Percentiles rank a stretch among this genome's conserved stretches.
Conservation (phyloP, 1,284 basidiomycete species). For the Pseudozyma thailandica region DNA sequence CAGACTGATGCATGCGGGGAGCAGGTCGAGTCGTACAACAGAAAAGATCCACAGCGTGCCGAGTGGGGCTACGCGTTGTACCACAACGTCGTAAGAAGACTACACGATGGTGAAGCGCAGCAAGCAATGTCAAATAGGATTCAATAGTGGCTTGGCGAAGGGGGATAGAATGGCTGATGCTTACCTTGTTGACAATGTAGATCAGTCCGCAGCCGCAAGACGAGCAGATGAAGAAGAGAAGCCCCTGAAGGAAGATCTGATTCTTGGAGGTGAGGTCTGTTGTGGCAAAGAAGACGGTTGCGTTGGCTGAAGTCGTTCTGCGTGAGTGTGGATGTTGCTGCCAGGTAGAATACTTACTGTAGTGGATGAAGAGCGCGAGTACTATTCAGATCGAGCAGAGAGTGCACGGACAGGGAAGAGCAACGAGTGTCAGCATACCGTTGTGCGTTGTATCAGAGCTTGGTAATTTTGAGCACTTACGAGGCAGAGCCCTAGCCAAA, state of each 20-base stretch:
- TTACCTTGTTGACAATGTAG: conserved; percentile 61
- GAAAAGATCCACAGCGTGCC: conserved; percentile 68
- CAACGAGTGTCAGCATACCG: not conserved
- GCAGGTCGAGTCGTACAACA: conserved; percentile 65
- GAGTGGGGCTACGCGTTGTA: conserved; percentile 66
- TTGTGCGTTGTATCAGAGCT: not conserved
- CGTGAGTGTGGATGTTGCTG: not conserved
- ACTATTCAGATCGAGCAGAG: conserved; percentile 11
- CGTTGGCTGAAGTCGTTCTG: not conserved
- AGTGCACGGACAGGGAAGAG: conserved; percentile 49
- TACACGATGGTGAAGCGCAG: conserved; percentile 12
- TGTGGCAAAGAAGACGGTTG: conserved; percentile 1
- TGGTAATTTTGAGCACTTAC: conserved; percentile 28
- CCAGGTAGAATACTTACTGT: conserved; percentile 31
- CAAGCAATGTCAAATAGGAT: not conserved
- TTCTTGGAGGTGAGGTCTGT: conserved; percentile 46
- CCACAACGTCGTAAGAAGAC: conserved; percentile 60
- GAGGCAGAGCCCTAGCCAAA: conserved; percentile 47
- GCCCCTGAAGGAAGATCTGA: conserved; percentile 39
- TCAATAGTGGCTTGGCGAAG: not conserved
- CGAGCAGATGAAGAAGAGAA: conserved; percentile 43
- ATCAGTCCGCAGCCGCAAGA: conserved; percentile 52
- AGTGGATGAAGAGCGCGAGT: conserved; percentile 52
- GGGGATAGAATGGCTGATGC: conserved; percentile 1
- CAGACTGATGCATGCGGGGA: conserved; percentile 58